Base-by-base conservation (phyloP, 2,329 filamentous ascomycete genomes). In the Neopestalotiopsis clavispora region DNA sequence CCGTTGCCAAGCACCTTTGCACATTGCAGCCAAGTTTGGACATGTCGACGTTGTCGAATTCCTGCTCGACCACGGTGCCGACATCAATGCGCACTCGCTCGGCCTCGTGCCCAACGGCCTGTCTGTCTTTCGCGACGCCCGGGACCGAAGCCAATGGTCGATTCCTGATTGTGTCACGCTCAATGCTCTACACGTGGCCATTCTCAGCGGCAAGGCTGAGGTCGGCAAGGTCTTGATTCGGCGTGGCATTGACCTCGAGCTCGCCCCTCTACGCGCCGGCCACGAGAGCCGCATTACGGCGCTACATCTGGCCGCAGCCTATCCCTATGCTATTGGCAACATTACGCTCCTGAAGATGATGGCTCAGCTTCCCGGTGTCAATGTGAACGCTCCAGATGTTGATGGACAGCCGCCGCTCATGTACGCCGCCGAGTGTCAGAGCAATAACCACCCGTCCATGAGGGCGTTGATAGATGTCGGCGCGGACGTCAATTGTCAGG, bases 351-450 rank as follows among this genome's bases (percentile, higher is more conserved):
- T 66, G 10, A 20, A 45, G 64, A 23, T 66, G 30, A 56, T 66
- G 10, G 64, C 42, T 23, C 13, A 58, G 32, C 49, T 45, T 4
- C 64, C 65, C 9, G 65, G 58, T n/a, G 65, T 67, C 13, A 56
- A 67, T 45, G 65, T 67, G 10, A 45, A 67, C 34, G 52, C 40
- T 4, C 30, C 56, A n/a, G 65, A 67, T 23, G 23, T 32, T 17
- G 23, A 67, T 67, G 65, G 65, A 12, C 65, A 67, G 20, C 28
- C 65, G 1, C 65, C 65, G 9, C 13, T 67, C 28, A 17, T 67
- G 32, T 67, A 67, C 34, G 65, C 65, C 9, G 65, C 65, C n/a
- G 40, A 67, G 30, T 42, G 28, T 17, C 30, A 4, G 6, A 10
- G 10, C 0, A 42, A 30, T 17, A 32, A 34, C 4, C 30, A 3